These are phyloP conservation scores for Candida ulmi DNA, from an alignment of 805 yeast species.

Conservation along the genomic window DNA sequence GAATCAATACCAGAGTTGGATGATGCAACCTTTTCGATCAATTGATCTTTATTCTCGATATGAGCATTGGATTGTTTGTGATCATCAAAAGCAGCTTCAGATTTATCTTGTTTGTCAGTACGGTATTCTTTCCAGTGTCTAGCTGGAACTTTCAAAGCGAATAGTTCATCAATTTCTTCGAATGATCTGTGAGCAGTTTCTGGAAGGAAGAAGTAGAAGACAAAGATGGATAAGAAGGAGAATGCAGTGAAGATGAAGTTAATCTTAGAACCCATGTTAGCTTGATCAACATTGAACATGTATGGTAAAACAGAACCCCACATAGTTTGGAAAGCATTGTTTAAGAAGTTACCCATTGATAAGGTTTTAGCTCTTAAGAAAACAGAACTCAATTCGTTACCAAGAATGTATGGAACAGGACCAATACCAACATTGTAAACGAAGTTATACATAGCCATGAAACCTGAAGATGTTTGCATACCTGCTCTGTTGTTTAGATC, in stretches of 20 bases:
- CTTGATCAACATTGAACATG: conserved; percentile 37
- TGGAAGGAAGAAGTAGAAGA: conserved; percentile 45
- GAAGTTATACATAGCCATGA: conserved; percentile 23
- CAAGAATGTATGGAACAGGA: conserved; percentile 31
- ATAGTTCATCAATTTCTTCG: conserved; percentile 52
- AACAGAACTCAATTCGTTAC: conserved; percentile 32
- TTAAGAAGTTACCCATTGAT: conserved; percentile 25
- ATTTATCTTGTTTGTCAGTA: too few relatives aligned
- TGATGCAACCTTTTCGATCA: too few relatives aligned
- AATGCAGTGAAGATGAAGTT: conserved; percentile 38
- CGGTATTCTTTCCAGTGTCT: conserved; percentile 22
- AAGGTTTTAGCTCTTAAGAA: conserved; percentile 34
- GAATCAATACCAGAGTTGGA: too few relatives aligned
- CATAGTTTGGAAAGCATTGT: conserved; percentile 27
- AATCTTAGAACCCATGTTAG: conserved; percentile 37
- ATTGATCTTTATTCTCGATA: too few relatives aligned
- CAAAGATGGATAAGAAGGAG: conserved; percentile 25
- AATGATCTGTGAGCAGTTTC: conserved; percentile 49
- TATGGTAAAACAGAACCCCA: conserved; percentile 36
- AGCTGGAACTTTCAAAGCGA: conserved; percentile 26
- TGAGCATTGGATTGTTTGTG: too few relatives aligned
- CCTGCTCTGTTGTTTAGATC: conserved; percentile 8
- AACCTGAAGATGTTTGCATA: conserved; percentile 21
- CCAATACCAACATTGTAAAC: conserved; percentile 33
- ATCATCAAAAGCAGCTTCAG: too few relatives aligned